A percentile compares a stretch with the other conserved stretches of the same genome.
Evolutionary conservation across 1,284 basidiomycete species (phyloP).

Genomic region (Lentinus polychrous): DNA sequence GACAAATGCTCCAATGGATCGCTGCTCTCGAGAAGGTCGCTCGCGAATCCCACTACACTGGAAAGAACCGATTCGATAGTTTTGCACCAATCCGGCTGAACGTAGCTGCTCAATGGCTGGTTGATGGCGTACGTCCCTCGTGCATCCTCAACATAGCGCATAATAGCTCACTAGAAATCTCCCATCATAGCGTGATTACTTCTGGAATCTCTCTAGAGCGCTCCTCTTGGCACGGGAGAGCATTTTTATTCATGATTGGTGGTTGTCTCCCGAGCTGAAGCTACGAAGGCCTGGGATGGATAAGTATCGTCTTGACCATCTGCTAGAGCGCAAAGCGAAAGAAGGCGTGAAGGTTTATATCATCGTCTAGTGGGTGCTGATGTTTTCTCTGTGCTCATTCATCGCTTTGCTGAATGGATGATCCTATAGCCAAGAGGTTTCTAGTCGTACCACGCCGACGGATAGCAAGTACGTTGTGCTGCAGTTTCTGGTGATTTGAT

Average conservation of each 20-base stretch:
- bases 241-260: slow-evolving; percentile 96
- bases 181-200: slow-evolving; percentile 76
- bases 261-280: slow-evolving; percentile 85
- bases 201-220: slow-evolving; percentile 95
- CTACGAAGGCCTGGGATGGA: slow-evolving; percentile 81
- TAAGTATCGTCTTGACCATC: slow-evolving; percentile 82
- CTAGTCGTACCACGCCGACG: slow-evolving; percentile 91
- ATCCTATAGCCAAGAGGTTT: slow-evolving; percentile 81
- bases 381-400: not conserved
- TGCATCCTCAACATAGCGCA: not conserved
- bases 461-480: slow-evolving; percentile 70
- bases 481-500: not conserved
- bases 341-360: slow-evolving; percentile 97
- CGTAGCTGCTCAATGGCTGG: slow-evolving; percentile 95
- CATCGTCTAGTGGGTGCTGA: slow-evolving; percentile 75
- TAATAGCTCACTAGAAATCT: too few species aligned
- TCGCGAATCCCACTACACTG: slow-evolving; percentile 72
- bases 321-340: slow-evolving; percentile 89
- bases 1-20: slow-evolving; percentile 98
- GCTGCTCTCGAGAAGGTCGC: slow-evolving; percentile 85
- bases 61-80: slow-evolving; percentile 84
- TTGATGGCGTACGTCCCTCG: slow-evolving; percentile 93
- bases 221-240: slow-evolving; percentile 86
- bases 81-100: slow-evolving; percentile 93
- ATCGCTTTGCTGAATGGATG: slow-evolving; percentile 6